A percentile compares a stretch with the other conserved stretches of the same genome.
phyloP scores from a whole-genome alignment of 2,329 filamentous ascomycete genomes.

The Aspergillus unguis region DNA sequence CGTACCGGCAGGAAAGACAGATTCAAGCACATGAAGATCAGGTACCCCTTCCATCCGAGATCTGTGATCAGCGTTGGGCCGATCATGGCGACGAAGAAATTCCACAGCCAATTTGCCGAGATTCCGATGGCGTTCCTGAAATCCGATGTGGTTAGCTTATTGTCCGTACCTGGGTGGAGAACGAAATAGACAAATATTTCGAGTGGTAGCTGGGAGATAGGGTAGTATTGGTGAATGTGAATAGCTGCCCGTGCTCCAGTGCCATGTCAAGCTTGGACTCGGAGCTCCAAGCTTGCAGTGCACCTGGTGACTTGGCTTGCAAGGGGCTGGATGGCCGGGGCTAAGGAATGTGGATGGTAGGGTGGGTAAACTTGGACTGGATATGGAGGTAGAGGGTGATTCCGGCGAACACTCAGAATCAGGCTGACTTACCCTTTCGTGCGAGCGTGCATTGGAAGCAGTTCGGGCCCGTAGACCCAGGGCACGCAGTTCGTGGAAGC shows the following conservation, averaged over 20 bases:
- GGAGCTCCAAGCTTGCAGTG: too few species aligned
- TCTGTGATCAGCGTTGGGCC: conserved; percentile 32
- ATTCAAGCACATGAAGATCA: conserved; percentile 37
- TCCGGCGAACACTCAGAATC: too few species aligned
- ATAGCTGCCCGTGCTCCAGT: background rate
- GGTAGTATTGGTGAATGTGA: background rate
- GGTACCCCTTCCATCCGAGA: conserved; percentile 34
- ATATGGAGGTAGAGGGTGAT: background rate
- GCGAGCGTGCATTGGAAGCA: conserved; percentile 49
- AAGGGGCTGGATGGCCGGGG: background rate
- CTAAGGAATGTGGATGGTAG: conserved; percentile 7
- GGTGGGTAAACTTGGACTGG: background rate
- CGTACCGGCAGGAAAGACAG: conserved; percentile 36
- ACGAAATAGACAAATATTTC: background rate
- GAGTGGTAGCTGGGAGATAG: background rate
- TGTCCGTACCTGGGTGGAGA: background rate
- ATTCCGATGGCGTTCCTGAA: conserved; percentile 45
- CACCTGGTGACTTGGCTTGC: background rate
- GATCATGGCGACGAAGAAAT: conserved; percentile 46
- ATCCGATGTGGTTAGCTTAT: background rate
- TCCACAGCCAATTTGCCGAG: conserved; percentile 50
- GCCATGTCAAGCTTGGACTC: background rate
- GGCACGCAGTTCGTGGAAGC: conserved; percentile 49
- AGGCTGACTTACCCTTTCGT: conserved; percentile 43
- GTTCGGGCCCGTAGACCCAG: conserved; percentile 52